Evolutionary conservation across 1,284 basidiomycete species (phyloP).

Genomic region (Xanthoconium separans): DNA sequence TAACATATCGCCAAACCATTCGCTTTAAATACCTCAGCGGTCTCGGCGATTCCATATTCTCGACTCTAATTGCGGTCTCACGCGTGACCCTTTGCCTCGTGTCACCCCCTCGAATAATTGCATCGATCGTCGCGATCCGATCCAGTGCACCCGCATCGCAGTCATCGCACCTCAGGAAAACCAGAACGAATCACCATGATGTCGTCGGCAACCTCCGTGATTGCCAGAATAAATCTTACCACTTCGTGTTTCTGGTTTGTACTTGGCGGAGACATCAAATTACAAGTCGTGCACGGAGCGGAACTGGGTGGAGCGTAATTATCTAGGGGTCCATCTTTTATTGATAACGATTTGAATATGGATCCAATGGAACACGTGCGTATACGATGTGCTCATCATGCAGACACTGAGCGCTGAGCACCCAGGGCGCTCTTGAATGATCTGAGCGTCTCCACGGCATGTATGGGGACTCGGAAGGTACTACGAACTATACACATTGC

Average conservation of each 20-base stretch:
- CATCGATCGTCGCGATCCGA: background rate
- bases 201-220: no score
- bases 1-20: constrained; percentile 18
- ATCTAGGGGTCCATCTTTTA: no score
- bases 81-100: background rate
- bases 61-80: background rate
- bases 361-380: no score
- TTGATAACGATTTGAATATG: no score
- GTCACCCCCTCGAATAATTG: background rate
- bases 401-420: no score
- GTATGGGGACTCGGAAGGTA: no score
- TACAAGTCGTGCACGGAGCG: background rate
- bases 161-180: background rate
- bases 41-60: background rate
- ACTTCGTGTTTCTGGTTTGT: background rate
- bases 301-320: no score
- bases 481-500: no score
- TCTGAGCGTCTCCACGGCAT: no score
- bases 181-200: no score
- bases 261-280: background rate
- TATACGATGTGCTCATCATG: no score
- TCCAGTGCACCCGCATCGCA: background rate
- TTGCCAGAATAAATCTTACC: background rate
- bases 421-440: no score
- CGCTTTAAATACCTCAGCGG: background rate